Evolutionary conservation across 345 rosid species (phyloP).

Genomic region (Arabis alpina): DNA sequence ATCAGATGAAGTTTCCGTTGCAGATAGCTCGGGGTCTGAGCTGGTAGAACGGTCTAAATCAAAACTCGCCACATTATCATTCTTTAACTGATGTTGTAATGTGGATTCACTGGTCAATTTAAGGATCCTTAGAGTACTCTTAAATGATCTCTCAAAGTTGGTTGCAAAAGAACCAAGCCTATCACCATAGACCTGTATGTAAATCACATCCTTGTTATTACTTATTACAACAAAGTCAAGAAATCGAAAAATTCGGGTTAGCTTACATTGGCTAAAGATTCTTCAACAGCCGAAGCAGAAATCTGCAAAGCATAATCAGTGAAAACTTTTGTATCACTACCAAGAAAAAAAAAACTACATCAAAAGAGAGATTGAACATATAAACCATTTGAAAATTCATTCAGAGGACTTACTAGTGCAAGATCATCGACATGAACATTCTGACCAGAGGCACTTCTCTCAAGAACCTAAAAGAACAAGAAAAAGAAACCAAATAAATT

Average conservation of each 20-base stretch:
- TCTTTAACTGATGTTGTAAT: constrained; percentile 16
- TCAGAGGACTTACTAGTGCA: constrained; percentile 45
- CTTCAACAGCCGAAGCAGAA: constrained; percentile 71
- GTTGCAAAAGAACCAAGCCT: constrained; percentile 55
- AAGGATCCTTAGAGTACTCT: constrained; percentile 79
- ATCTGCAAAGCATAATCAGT: constrained; percentile 28
- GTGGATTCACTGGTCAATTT: constrained; percentile 57
- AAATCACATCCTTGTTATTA: constrained; percentile 9
- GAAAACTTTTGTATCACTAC: background rate
- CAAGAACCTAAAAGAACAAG: constrained; percentile 7
- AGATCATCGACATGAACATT: constrained; percentile 56
- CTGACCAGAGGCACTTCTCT: background rate
- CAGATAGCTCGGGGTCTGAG: constrained; percentile 44
- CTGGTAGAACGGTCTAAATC: constrained; percentile 33
- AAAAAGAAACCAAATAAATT: background rate
- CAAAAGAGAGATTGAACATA: background rate
- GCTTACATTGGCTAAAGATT: constrained; percentile 86
- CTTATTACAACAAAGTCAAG: background rate
- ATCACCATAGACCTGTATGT: constrained; percentile 78
- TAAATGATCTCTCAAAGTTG: constrained; percentile 77
- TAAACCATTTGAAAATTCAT: constrained; percentile 7
- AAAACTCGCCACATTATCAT: constrained; percentile 37
- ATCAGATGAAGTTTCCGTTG: constrained; percentile 36
- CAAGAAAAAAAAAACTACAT: background rate
- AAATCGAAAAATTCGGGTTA: background rate